Conservation (phyloP, 345 rosid genomes). For the Brassica napus region Da-Ae NC_063452.1:21540001-21540500, state of each 20-base stretch:
- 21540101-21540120: background rate
- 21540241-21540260: background rate
- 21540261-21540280: background rate
- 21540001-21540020: background rate
- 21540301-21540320: background rate
- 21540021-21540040: background rate
- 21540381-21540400: background rate
- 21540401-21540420: background rate
- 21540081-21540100: slow-evolving; percentile 9
- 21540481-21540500: background rate
- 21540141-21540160: slow-evolving; percentile 35
- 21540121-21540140: slow-evolving; percentile 5
- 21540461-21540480: background rate
- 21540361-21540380: background rate
- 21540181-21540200: slow-evolving; percentile 4
- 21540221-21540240: background rate
- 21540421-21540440: background rate
- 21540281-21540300: background rate
- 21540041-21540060: background rate
- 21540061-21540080: slow-evolving; percentile 1
- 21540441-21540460: background rate
- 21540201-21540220: background rate
- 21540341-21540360: background rate
- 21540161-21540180: slow-evolving; percentile 32
- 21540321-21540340: background rate